Conservation (phyloP, 352 stramenopile species). For the Plasmopara viticola region DNA sequence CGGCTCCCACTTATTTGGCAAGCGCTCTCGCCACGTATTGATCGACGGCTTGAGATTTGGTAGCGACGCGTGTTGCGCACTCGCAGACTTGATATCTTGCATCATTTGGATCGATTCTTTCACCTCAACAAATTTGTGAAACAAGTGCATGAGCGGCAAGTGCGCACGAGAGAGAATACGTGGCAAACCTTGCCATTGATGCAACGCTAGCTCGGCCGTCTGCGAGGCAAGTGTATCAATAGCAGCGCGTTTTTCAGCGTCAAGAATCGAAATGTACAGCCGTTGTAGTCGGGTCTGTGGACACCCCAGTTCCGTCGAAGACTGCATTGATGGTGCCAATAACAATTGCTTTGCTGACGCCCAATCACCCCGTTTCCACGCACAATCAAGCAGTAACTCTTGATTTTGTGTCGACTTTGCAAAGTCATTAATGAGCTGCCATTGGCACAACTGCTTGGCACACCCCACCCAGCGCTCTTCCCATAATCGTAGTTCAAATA, state of each 20-base stretch:
- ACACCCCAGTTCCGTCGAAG: slow-evolving; percentile 56
- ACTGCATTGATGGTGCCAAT: slow-evolving; percentile 51
- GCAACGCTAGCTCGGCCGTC: slow-evolving; percentile 74
- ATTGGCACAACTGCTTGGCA: slow-evolving; percentile 89
- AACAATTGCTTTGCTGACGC: slow-evolving; percentile 76
- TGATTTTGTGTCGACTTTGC: slow-evolving; percentile 89
- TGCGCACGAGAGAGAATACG: slow-evolving; percentile 70
- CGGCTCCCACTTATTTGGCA: slow-evolving; percentile 92
- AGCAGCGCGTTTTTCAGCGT: slow-evolving; percentile 65
- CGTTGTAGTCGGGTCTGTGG: slow-evolving; percentile 74
- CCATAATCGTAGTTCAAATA: slow-evolving; percentile 84
- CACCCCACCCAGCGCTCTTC: slow-evolving; percentile 89
- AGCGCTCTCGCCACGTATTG: slow-evolving; percentile 89
- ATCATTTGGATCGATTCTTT: slow-evolving; percentile 91
- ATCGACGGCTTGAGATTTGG: slow-evolving; percentile 89
- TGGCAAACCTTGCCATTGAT: slow-evolving; percentile 87
- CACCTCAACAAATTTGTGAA: slow-evolving; percentile 90
- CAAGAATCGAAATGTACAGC: slow-evolving; percentile 85
- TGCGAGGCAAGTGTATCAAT: slow-evolving; percentile 66
- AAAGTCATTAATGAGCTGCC: slow-evolving; percentile 90
- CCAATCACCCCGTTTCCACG: slow-evolving; percentile 90
- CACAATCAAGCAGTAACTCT: slow-evolving; percentile 88
- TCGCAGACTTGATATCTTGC: slow-evolving; percentile 81
- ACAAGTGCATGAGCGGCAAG: slow-evolving; percentile 80
- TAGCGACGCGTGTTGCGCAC: slow-evolving; percentile 60